A percentile compares a stretch with the other conserved stretches of the same genome.
These are phyloP conservation scores for Tetramitus jugosus DNA, from an alignment of 208 protist genomes.

Conservation along the genomic window DNA sequence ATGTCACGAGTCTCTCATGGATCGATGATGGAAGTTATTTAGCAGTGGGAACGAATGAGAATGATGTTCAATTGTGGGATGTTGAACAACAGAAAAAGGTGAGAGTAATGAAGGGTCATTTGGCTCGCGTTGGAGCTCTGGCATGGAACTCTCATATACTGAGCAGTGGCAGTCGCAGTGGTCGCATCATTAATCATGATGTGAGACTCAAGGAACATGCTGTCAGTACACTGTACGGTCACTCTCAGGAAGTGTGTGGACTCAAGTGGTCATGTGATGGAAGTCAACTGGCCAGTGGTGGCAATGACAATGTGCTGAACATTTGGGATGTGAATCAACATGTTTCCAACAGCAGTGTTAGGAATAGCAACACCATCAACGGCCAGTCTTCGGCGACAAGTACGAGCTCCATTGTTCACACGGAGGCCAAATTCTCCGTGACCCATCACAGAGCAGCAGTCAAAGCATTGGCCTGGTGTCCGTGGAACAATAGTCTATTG, in stretches of 20 bases:
- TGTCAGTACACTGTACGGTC: constrained; percentile 41
- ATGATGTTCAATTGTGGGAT: constrained; percentile 63
- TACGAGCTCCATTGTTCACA: too few relatives aligned
- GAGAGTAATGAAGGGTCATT: constrained; percentile 55
- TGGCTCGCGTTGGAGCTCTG: constrained; percentile 50
- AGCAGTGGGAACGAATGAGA: constrained; percentile 68
- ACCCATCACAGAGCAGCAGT: constrained; percentile 87
- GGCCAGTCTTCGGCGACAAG: too few relatives aligned
- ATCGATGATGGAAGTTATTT: constrained; percentile 69
- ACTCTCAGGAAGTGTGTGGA: constrained; percentile 77
- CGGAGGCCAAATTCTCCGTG: constrained; percentile 75
- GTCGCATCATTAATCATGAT: constrained; percentile 70
- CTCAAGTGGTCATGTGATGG: constrained; percentile 85
- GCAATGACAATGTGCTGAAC: constrained; percentile 94
- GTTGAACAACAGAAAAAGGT: constrained; percentile 32
- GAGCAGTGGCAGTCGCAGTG: constrained; percentile 45
- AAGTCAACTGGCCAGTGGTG: constrained; percentile 85
- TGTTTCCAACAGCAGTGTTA: too few relatives aligned
- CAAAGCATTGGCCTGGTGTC: constrained; percentile 98
- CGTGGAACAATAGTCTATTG: constrained; percentile 81
- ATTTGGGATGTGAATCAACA: constrained; percentile 77
- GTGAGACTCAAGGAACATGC: constrained; percentile 49
- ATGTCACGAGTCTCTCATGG: constrained; percentile 84
- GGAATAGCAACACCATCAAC: too few relatives aligned
- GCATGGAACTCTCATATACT: constrained; percentile 65